Conservation (phyloP, 148 eudicot species). For the Rhododendron kiyosumense region DNA sequence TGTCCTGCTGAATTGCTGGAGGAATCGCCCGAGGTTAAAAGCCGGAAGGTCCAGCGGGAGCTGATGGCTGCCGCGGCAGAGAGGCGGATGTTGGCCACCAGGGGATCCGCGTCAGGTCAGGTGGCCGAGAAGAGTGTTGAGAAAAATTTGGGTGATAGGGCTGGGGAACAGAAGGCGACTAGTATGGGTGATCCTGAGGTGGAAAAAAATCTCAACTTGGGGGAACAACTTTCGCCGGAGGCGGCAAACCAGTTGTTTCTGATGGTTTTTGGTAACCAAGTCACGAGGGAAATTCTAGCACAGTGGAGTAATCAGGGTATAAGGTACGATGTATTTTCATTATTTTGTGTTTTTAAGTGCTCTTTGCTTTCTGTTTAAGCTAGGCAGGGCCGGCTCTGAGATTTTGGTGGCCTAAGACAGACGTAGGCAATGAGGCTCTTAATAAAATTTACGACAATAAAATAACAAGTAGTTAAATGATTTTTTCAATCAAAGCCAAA, state of each 20-base stretch:
- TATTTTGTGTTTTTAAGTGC: not conserved
- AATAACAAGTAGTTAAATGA: too few species aligned
- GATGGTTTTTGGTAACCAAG: conserved; percentile 64
- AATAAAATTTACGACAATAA: too few species aligned
- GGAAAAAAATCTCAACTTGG: conserved; percentile 25
- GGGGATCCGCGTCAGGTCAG: conserved; percentile 8
- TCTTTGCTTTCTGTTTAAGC: not conserved
- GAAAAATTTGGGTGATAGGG: conserved; percentile 1
- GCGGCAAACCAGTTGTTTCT: conserved; percentile 64
- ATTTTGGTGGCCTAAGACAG: too few species aligned
- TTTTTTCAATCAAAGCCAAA: too few species aligned
- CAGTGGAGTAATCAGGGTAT: conserved; percentile 99
- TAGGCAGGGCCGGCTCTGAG: too few species aligned
- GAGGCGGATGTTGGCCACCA: conserved; percentile 52
- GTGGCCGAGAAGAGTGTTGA: conserved; percentile 17
- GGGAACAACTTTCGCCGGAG: conserved; percentile 37
- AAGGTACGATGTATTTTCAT: conserved; percentile 39
- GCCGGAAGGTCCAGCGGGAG: conserved; percentile 63
- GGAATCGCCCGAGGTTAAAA: conserved; percentile 53
- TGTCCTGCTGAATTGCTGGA: conserved; percentile 19
- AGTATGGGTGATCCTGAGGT: conserved; percentile 1
- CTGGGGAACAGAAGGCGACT: not conserved
- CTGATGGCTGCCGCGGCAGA: conserved; percentile 90
- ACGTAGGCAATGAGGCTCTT: too few species aligned
- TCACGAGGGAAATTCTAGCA: conserved; percentile 60